Base-by-base conservation (phyloP, 2,329 filamentous ascomycete species). In the Trichocomaceae sp. region DNA sequence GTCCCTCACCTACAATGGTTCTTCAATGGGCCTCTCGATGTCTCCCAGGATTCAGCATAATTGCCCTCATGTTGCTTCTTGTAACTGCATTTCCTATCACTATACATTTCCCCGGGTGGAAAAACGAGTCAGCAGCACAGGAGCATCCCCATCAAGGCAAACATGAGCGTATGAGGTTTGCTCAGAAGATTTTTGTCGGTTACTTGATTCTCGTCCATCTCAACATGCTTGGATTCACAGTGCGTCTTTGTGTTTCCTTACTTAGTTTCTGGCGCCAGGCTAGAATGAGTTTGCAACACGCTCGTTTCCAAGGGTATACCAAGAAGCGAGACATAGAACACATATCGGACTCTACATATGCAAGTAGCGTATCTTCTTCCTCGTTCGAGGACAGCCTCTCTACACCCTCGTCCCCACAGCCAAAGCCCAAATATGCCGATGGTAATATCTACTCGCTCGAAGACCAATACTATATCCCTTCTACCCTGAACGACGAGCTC, bases 201-300 rank as follows among this genome's bases (percentile, higher is more conserved):
- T 88, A 87, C 69, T 83, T 79, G 53, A 72, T 87, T 19, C 65
- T 85, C 35, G 79, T 87, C 54, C 85, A 88, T 66, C 54, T 83
- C 53, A 72, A 86, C 50, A 83, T 85, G 62, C 80, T 82, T 60
- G 66, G 78, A 29, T 87, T 87, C 61, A 20, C 63, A 75, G 72
- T 22, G 72, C 77, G 49, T 75, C 76, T 59, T 72, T 77, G 49
- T 71, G 74, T 58, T 72, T 72, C 61, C 77, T 77, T 39, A 73
- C 77, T 46, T 72, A 75, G 29, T 73, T 73, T 63, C 10, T 65
- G 54, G 20, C 57, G 48, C 13, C 58, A 61, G 39, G 64, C 62
- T 12, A 58, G 50, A 17, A 45, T 46, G 26, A 60, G 59, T 12
- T 51, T 63, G 10, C 50, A 61, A 26, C 75, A 73, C 60, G 45